These are phyloP conservation scores for Ilex aquifolium DNA, from an alignment of 257 asterid species.

Conservation along the genomic window DNA sequence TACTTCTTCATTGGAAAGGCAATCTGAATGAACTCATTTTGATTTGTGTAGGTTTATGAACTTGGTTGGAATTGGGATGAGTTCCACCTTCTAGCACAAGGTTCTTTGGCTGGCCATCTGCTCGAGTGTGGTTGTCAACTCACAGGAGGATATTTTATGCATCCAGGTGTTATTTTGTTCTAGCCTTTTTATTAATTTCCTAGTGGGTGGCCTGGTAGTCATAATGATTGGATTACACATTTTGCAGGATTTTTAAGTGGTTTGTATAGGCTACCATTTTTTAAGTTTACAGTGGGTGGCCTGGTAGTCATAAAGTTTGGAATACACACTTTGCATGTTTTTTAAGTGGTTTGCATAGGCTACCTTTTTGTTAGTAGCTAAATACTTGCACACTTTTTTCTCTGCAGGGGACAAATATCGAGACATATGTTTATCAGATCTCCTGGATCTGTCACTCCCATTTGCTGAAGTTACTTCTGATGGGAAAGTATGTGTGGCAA, in stretches of 20 bases:
- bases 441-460: constrained; percentile 84
- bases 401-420: constrained; percentile 71
- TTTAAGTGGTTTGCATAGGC: not conserved
- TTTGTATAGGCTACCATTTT: no score
- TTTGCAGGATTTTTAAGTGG: no score
- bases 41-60: constrained; percentile 65
- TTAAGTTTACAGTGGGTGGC: no score
- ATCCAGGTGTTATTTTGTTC: constrained; percentile 57
- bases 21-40: constrained; percentile 14
- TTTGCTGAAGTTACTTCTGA: constrained; percentile 73
- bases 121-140: constrained; percentile 99
- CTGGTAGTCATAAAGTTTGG: constrained; percentile 3
- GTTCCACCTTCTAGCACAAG: constrained; percentile 75
- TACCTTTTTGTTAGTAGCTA: not conserved
- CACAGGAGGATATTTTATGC: constrained; percentile 97
- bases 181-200: not conserved
- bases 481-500: constrained; percentile 71
- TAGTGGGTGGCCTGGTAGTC: no score
- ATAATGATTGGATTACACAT: no score
- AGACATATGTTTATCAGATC: constrained; percentile 63
- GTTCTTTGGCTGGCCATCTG: constrained; percentile 89
- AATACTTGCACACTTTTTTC: constrained; percentile 8
- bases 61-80: constrained; percentile 99
- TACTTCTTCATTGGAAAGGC: no score
- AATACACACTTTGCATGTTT: not conserved